A percentile compares a stretch with the other conserved stretches of the same genome.
Evolutionary conservation across 768 basidiomycete genomes (phyloP).

Genomic region (Tremella yokohamensis): DNA sequence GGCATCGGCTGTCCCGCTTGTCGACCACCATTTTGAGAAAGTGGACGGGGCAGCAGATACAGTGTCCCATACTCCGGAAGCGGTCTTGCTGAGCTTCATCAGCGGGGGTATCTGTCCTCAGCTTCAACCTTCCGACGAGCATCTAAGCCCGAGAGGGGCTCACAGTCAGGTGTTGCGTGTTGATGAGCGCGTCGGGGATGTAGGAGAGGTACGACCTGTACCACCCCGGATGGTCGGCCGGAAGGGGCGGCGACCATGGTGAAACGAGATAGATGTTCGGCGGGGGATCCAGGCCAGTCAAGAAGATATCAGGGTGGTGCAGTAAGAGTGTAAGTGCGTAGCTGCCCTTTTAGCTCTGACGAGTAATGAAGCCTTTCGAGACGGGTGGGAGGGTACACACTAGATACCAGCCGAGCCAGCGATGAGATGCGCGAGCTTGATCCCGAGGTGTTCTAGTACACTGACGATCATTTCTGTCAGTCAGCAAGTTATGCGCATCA

Average conservation of each 20-base stretch:
- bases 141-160: conserved; percentile 11
- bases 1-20: background rate
- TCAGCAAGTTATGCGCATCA: conserved; percentile 8
- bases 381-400: conserved; percentile 19
- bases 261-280: conserved; percentile 34
- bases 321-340: conserved; percentile 33
- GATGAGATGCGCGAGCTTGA: conserved; percentile 33
- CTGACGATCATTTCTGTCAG: conserved; percentile 37
- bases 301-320: conserved; percentile 27
- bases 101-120: conserved; percentile 27
- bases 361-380: background rate
- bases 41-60: background rate
- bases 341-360: conserved; percentile 14
- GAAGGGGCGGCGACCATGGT: conserved; percentile 38
- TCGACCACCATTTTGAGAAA: background rate
- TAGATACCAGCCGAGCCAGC: conserved; percentile 44
- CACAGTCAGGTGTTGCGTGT: conserved; percentile 40
- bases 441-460: conserved; percentile 35
- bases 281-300: conserved; percentile 22
- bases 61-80: conserved; percentile 19
- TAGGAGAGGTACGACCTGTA: conserved; percentile 27
- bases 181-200: conserved; percentile 31
- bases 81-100: conserved; percentile 25
- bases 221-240: conserved; percentile 26
- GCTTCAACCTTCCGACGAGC: background rate